phyloP scores from a whole-genome alignment of 2,329 filamentous ascomycete species.

The Helminthosporium solani region DNA sequence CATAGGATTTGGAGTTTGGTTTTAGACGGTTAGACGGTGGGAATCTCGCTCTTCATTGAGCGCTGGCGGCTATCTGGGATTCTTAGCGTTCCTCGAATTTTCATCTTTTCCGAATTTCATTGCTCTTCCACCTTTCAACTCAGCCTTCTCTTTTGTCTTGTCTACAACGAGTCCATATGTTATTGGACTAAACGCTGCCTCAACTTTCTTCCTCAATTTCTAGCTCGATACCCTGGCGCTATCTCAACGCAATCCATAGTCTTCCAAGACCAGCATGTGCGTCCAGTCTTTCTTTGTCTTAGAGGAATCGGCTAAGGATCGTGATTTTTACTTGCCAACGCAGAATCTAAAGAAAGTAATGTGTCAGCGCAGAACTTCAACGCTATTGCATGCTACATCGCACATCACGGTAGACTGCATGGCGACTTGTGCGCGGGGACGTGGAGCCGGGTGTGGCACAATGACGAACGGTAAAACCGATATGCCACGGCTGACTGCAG shows the following conservation, averaged over 20 bases:
- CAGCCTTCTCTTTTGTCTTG: neutral
- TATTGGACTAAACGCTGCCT: neutral
- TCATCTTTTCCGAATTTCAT: slow-evolving; percentile 1
- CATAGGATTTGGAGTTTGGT: slow-evolving; percentile 2
- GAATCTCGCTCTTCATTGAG: slow-evolving; percentile 15
- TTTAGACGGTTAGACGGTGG: slow-evolving; percentile 7
- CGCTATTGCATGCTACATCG: neutral
- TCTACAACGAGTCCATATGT: slow-evolving; percentile 2
- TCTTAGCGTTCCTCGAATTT: slow-evolving; percentile 3
- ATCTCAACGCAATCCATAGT: neutral
- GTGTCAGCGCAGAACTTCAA: neutral
- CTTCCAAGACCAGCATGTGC: too few species aligned
- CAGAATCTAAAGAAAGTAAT: slow-evolving; percentile 21
- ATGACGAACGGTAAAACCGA: neutral
- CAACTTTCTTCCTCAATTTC: neutral
- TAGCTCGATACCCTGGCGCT: slow-evolving; percentile 2
- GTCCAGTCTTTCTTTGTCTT: too few species aligned
- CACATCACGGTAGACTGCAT: too few species aligned
- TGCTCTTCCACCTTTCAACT: neutral
- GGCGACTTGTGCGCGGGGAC: neutral
- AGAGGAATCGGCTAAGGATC: neutral
- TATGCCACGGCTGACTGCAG: slow-evolving; percentile 5
- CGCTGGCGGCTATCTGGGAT: slow-evolving; percentile 9
- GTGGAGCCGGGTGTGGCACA: neutral
- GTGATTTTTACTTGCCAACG: slow-evolving; percentile 20